A percentile compares a stretch with the other conserved stretches of the same genome.
These are phyloP conservation scores for Gastrolobium villosum DNA, from an alignment of 306 rosid genomes.

Conservation along the genomic window DNA sequence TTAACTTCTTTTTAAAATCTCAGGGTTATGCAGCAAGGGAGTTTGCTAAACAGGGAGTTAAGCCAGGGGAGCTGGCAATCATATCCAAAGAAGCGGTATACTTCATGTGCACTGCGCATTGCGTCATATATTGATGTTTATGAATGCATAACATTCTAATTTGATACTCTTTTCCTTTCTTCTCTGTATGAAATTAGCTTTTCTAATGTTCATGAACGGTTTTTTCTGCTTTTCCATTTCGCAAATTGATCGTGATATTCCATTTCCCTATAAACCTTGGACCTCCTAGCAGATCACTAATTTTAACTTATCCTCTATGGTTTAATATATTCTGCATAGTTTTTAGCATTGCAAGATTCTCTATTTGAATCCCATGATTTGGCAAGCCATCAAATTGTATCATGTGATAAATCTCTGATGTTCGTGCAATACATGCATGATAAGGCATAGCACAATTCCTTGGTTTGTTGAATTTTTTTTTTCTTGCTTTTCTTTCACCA, in stretches of 20 bases:
- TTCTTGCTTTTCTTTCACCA: too few species aligned
- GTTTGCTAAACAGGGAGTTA: conserved; percentile 83
- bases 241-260: not conserved
- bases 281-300: not conserved
- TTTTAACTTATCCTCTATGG: not conserved
- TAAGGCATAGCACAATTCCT: too few species aligned
- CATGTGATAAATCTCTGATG: too few species aligned
- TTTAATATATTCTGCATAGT: not conserved
- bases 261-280: not conserved
- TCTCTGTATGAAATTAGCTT: not conserved
- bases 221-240: not conserved
- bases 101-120: conserved; percentile 8
- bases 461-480: too few species aligned
- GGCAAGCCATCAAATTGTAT: too few species aligned
- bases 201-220: not conserved
- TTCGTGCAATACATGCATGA: too few species aligned
- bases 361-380: too few species aligned
- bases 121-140: conserved; percentile 1
- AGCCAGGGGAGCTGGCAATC: conserved; percentile 89
- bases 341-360: too few species aligned
- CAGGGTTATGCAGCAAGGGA: conserved; percentile 99
- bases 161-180: not conserved
- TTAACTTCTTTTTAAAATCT: conserved; percentile 23
- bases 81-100: conserved; percentile 94
- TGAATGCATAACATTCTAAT: not conserved